Evolutionary conservation across 2,329 filamentous ascomycete genomes (phyloP).

Genomic region (Clarireedia homoeocarpa): DNA sequence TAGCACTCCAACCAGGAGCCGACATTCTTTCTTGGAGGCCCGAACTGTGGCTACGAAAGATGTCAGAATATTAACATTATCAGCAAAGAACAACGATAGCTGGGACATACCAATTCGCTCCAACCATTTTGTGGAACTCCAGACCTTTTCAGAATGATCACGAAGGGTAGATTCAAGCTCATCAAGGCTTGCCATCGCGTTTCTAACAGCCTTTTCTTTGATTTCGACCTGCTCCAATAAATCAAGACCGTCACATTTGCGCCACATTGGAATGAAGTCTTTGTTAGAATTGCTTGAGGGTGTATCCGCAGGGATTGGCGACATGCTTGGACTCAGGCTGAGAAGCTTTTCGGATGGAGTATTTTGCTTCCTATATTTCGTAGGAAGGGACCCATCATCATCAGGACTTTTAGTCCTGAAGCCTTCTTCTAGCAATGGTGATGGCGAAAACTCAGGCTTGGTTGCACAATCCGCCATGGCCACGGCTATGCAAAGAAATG

Average conservation of each 20-base stretch:
- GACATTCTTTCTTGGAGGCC: conserved; percentile 4
- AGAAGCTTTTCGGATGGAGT: neutral
- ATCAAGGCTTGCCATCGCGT: neutral
- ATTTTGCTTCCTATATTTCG: too few relatives aligned
- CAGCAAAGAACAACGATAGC: neutral
- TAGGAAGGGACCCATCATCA: neutral
- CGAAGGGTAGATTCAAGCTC: neutral
- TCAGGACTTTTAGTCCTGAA: too few relatives aligned
- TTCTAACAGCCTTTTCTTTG: neutral
- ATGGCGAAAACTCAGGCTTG: neutral
- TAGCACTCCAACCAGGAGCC: conserved; percentile 35
- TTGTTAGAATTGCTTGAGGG: neutral
- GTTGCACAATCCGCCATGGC: neutral
- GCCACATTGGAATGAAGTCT: neutral
- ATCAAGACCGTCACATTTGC: neutral
- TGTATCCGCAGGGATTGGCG: neutral
- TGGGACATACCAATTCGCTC: neutral
- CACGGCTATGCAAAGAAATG: too few relatives aligned
- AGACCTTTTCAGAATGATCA: neutral
- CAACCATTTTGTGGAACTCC: neutral
- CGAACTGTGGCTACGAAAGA: conserved; percentile 29
- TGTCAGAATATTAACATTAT: neutral
- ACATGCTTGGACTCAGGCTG: neutral
- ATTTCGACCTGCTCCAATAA: neutral
- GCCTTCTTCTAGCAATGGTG: neutral